Conservation (phyloP, 257 asterid species). For the Jacaranda copaia region DNA sequence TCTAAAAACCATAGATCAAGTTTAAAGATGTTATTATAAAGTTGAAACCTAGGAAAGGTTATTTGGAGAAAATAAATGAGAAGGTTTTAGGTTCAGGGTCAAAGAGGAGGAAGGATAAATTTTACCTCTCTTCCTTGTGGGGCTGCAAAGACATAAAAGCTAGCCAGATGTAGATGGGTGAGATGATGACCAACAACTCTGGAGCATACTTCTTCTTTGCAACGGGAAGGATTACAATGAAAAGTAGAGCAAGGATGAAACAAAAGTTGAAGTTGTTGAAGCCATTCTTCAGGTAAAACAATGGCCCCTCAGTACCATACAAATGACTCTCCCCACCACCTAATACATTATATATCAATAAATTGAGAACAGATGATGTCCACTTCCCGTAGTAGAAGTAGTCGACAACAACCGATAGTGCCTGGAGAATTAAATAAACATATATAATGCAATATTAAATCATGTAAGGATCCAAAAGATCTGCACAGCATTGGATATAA, state of each 20-base stretch:
- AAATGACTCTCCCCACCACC: conserved; percentile 99
- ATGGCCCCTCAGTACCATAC: conserved; percentile 91
- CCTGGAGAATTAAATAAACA: conserved; percentile 57
- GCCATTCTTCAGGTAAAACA: conserved; percentile 85
- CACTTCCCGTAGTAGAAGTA: conserved; percentile 78
- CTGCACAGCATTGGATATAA: conserved; percentile 12
- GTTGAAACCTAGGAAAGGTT: conserved; percentile 21
- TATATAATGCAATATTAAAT: conserved; percentile 31
- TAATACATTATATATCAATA: conserved; percentile 79
- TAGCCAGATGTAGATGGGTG: conserved; percentile 92
- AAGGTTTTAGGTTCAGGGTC: background rate
- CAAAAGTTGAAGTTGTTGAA: conserved; percentile 94
- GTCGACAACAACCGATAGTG: conserved; percentile 76
- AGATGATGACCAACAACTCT: conserved; percentile 76
- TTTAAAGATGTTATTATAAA: conserved; percentile 8
- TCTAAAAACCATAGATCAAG: conserved; percentile 3
- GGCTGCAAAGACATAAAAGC: conserved; percentile 98
- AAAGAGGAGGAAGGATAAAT: background rate
- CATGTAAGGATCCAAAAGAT: conserved; percentile 12
- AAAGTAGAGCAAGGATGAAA: conserved; percentile 86
- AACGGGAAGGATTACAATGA: conserved; percentile 73
- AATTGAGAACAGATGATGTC: conserved; percentile 93
- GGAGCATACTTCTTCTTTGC: conserved; percentile 83
- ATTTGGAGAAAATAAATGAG: conserved; percentile 3
- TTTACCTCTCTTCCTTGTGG: conserved; percentile 98